Conservation (phyloP, 139 green algal genomes). For the Coelastrella sp. region DNA sequence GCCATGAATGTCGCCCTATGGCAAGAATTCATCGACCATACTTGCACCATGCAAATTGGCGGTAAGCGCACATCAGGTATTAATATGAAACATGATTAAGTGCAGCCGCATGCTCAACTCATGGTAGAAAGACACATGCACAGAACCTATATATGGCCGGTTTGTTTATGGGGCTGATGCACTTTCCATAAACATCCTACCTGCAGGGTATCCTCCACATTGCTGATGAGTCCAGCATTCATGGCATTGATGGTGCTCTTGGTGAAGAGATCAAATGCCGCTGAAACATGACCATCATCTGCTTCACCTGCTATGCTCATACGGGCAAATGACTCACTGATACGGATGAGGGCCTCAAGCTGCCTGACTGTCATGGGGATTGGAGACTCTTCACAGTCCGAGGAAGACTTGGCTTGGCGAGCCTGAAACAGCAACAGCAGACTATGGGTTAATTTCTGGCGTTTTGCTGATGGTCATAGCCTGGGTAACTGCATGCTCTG, state of each 20-base stretch:
- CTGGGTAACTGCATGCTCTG: no score
- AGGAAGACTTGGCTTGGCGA: neutral
- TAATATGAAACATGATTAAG: no score
- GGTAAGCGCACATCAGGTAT: no score
- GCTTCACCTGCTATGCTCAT: constrained; percentile 87
- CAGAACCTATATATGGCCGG: no score
- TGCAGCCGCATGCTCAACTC: no score
- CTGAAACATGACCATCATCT: constrained; percentile 80
- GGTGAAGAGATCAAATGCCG: constrained; percentile 90
- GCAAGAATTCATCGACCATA: no score
- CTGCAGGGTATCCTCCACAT: neutral
- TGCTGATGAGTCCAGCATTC: constrained; percentile 73
- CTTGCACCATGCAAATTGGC: no score
- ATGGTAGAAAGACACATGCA: no score
- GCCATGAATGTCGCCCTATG: neutral
- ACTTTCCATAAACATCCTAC: neutral
- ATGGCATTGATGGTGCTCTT: constrained; percentile 85
- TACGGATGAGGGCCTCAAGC: constrained; percentile 96
- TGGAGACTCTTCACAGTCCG: constrained; percentile 39
- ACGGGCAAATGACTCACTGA: constrained; percentile 92
- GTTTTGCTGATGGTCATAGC: no score
- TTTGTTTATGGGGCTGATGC: neutral
- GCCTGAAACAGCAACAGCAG: neutral
- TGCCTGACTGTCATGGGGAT: constrained; percentile 74
- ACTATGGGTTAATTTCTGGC: no score